Evolutionary conservation across 2,329 filamentous ascomycete genomes (phyloP).

Genomic region (Grosmannia clavigera): DNA sequence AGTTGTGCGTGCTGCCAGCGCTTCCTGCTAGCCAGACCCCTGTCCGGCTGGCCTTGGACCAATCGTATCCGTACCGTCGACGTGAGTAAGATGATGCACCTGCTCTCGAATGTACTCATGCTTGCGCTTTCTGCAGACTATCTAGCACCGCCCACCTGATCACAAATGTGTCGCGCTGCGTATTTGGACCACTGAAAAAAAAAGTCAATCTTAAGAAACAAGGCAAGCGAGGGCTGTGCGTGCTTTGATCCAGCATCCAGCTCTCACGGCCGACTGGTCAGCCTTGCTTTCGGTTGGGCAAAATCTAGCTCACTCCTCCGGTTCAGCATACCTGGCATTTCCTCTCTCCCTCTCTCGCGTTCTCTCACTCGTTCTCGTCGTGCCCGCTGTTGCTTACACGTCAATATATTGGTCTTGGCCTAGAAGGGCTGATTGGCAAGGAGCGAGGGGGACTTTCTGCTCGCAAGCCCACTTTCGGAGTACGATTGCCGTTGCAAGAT

Average conservation of each 20-base stretch:
- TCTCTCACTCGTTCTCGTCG: too few relatives aligned
- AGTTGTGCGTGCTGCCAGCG: not conserved
- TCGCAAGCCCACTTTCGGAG: not conserved
- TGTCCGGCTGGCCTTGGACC: not conserved
- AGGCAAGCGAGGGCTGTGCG: not conserved
- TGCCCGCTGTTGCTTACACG: too few relatives aligned
- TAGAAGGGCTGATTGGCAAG: too few relatives aligned
- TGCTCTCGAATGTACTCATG: too few relatives aligned
- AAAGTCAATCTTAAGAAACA: not conserved
- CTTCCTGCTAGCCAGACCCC: not conserved
- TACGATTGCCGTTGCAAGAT: not conserved
- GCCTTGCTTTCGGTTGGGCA: not conserved
- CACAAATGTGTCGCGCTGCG: not conserved
- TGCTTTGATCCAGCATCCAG: not conserved
- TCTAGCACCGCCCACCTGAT: not conserved
- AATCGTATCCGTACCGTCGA: not conserved
- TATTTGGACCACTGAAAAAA: not conserved
- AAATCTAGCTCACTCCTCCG: too few relatives aligned
- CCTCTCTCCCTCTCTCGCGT: too few relatives aligned
- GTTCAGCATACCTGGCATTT: too few relatives aligned
- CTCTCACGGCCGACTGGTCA: not conserved
- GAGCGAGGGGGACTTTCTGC: not conserved
- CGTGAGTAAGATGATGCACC: not conserved
- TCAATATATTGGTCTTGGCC: too few relatives aligned
- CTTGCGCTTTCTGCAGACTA: too few relatives aligned